Conservation (phyloP, 768 basidiomycete genomes). For the Phylloporus arenicola region DNA sequence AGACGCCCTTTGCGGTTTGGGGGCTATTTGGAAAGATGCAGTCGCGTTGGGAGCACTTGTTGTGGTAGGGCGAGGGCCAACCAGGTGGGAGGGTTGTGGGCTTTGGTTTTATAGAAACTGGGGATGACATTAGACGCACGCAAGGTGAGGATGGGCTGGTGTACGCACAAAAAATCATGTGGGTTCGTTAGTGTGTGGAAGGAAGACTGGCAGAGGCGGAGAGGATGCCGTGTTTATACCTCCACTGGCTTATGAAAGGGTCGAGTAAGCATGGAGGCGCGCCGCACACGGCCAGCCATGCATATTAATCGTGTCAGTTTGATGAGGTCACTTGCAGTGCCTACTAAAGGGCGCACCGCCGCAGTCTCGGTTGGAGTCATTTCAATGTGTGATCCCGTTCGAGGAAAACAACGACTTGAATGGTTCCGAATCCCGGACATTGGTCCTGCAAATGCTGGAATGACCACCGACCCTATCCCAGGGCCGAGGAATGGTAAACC, state of each 20-base stretch:
- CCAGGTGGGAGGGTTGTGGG: slow-evolving; percentile 22
- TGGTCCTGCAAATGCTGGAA: slow-evolving; percentile 2
- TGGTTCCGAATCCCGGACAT: neutral
- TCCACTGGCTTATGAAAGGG: slow-evolving; percentile 24
- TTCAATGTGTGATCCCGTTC: slow-evolving; percentile 5
- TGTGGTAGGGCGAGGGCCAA: slow-evolving; percentile 35
- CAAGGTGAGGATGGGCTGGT: neutral
- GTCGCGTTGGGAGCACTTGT: slow-evolving; percentile 32
- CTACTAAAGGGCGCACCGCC: slow-evolving; percentile 16
- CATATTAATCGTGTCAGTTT: slow-evolving; percentile 28
- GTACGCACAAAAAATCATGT: slow-evolving; percentile 28
- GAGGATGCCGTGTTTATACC: slow-evolving; percentile 9
- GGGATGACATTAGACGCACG: neutral
- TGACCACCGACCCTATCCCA: neutral
- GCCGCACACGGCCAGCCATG: slow-evolving; percentile 20
- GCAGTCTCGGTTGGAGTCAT: slow-evolving; percentile 14
- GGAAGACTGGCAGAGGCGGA: neutral
- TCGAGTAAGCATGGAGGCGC: slow-evolving; percentile 12
- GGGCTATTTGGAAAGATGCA: slow-evolving; percentile 31
- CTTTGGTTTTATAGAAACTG: slow-evolving; percentile 31
- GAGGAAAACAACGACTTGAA: slow-evolving; percentile 8
- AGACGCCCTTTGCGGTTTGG: slow-evolving; percentile 25
- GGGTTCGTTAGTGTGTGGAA: slow-evolving; percentile 13
- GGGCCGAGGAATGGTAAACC: slow-evolving; percentile 2
- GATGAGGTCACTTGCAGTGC: slow-evolving; percentile 26